Evolutionary conservation across 192 early-diverging fungal genomes (phyloP).

Genomic region (Phlyctochytrium arcticum): DNA sequence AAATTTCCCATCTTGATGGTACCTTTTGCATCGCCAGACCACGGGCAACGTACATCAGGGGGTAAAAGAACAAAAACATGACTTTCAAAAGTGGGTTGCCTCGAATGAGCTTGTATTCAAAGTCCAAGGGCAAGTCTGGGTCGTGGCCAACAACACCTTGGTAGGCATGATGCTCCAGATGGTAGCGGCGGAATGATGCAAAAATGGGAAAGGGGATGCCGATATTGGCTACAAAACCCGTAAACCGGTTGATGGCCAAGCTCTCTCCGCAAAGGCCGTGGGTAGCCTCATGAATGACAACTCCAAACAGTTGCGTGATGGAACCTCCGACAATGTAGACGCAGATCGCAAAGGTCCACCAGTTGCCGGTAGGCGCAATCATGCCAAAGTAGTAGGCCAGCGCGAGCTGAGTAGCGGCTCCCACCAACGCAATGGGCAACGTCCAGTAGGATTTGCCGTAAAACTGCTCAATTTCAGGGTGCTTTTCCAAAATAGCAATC

Average conservation of each 20-base stretch:
- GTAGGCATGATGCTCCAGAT: slow-evolving; percentile 96
- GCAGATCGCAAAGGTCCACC: slow-evolving; percentile 59
- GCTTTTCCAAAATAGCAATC: slow-evolving; percentile 75
- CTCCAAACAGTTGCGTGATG: slow-evolving; percentile 72
- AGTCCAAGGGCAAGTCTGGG: slow-evolving; percentile 85
- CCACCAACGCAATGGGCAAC: slow-evolving; percentile 61
- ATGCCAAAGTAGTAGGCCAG: slow-evolving; percentile 69
- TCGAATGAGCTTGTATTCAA: slow-evolving; percentile 70
- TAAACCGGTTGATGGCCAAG: slow-evolving; percentile 72
- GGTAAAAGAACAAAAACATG: slow-evolving; percentile 66
- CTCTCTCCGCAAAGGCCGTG: slow-evolving; percentile 77
- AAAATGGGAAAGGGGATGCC: slow-evolving; percentile 62
- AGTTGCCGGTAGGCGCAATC: slow-evolving; percentile 56
- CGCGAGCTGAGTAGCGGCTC: slow-evolving; percentile 67
- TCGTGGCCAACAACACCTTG: slow-evolving; percentile 93
- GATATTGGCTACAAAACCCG: slow-evolving; percentile 82
- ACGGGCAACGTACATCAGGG: slow-evolving; percentile 79
- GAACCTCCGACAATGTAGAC: slow-evolving; percentile 82
- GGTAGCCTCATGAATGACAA: slow-evolving; percentile 89
- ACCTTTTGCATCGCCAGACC: slow-evolving; percentile 46
- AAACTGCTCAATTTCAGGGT: slow-evolving; percentile 84
- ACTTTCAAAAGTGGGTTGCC: slow-evolving; percentile 21
- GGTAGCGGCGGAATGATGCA: slow-evolving; percentile 48
- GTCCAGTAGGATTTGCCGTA: slow-evolving; percentile 82
- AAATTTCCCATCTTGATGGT: slow-evolving; percentile 39